These are phyloP conservation scores for Monascus purpureus DNA, from an alignment of 495 filamentous ascomycete genomes.

Conservation along the genomic window DNA sequence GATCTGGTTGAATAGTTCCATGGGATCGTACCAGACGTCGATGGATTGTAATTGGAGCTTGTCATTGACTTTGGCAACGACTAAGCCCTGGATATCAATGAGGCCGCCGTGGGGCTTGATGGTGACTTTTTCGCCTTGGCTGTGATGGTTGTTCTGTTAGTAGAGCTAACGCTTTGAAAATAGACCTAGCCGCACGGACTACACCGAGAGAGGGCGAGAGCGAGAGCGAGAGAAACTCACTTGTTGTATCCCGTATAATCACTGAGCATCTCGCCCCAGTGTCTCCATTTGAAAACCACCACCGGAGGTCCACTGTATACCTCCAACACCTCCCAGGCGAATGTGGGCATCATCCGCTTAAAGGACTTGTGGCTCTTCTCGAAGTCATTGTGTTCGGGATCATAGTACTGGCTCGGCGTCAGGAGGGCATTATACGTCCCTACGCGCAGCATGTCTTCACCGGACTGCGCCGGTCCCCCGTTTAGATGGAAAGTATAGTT, in stretches of 20 bases:
- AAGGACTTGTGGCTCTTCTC: slow-evolving; percentile 49
- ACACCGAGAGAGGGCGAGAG: too few species aligned
- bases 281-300: slow-evolving; percentile 48
- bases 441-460: slow-evolving; percentile 50
- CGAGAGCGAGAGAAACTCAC: slow-evolving; percentile 27
- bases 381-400: slow-evolving; percentile 42
- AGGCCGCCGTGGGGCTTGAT: slow-evolving; percentile 26
- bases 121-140: slow-evolving; percentile 44
- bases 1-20: slow-evolving; percentile 35
- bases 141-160: too few species aligned
- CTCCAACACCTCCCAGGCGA: slow-evolving; percentile 56
- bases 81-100: slow-evolving; percentile 37
- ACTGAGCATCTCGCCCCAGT: slow-evolving; percentile 51
- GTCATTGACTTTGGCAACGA: slow-evolving; percentile 45
- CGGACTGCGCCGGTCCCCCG: slow-evolving; percentile 36
- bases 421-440: slow-evolving; percentile 59
- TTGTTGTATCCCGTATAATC: slow-evolving; percentile 49
- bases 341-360: slow-evolving; percentile 55
- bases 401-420: slow-evolving; percentile 45
- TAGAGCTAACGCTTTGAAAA: not conserved
- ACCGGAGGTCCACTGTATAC: slow-evolving; percentile 46
- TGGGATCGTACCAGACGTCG: slow-evolving; percentile 50
- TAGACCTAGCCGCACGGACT: too few species aligned
- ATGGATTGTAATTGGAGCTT: slow-evolving; percentile 39
- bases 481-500: slow-evolving; percentile 50